Evolutionary conservation across 192 early-diverging fungal genomes (phyloP).

Genomic region (Diversispora epigaea): DNA sequence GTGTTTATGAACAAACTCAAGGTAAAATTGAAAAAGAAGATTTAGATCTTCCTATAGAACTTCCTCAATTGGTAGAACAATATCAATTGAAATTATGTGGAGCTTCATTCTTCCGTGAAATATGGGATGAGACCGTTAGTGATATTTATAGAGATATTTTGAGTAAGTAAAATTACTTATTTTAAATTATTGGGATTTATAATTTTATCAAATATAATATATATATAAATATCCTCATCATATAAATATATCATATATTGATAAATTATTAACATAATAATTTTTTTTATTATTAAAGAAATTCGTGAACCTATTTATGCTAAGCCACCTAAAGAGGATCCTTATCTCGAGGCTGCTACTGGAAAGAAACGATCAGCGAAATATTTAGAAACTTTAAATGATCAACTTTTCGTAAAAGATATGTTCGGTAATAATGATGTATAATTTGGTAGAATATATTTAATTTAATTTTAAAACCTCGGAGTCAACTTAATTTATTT

Average conservation of each 20-base stretch:
- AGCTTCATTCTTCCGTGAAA: conserved; percentile 56
- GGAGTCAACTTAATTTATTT: too few species aligned
- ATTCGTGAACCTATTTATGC: conserved; percentile 53
- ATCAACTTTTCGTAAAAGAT: too few species aligned
- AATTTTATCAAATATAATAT: background rate
- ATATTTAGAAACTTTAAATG: background rate
- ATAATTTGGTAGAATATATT: too few species aligned
- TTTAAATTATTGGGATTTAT: background rate
- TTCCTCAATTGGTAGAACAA: conserved; percentile 39
- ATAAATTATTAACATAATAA: background rate
- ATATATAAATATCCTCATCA: background rate
- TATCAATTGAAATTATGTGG: conserved; percentile 48
- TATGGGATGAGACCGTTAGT: conserved; percentile 54
- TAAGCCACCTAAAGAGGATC: conserved; percentile 50
- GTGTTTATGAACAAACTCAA: conserved; percentile 64
- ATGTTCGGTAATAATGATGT: too few species aligned
- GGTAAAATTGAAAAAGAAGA: conserved; percentile 46
- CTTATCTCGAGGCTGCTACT: conserved; percentile 47
- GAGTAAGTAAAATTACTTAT: conserved; percentile 26
- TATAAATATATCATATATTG: too few species aligned
- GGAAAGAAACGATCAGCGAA: conserved; percentile 24
- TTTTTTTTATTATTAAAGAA: conserved; percentile 11
- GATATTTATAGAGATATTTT: conserved; percentile 54
- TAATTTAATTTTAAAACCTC: too few species aligned
- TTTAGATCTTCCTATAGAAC: conserved; percentile 37